Evolutionary conservation across 2,329 filamentous ascomycete species (phyloP).

Genomic region (Septoria linicola): DNA sequence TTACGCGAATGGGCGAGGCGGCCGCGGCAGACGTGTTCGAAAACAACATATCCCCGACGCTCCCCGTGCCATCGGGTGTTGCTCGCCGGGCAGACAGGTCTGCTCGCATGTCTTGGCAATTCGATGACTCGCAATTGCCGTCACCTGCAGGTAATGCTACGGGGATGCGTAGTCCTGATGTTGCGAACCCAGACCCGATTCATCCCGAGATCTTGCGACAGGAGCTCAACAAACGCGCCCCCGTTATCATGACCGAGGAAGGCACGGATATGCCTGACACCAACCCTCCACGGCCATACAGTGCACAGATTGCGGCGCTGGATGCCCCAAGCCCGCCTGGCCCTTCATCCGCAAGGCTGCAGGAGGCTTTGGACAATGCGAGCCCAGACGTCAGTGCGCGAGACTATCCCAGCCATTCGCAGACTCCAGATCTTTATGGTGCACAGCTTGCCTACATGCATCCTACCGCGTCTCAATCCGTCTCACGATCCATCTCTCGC

Average conservation of each 20-base stretch:
- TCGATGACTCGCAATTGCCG: not conserved
- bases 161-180: slow-evolving; percentile 11
- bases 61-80: slow-evolving; percentile 5
- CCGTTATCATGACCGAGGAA: not conserved
- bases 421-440: slow-evolving; percentile 6
- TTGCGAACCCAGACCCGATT: slow-evolving; percentile 5
- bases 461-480: not conserved
- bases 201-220: slow-evolving; percentile 3
- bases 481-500: slow-evolving; percentile 3
- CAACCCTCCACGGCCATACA: slow-evolving; percentile 6
- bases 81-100: slow-evolving; percentile 1
- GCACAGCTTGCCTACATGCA: slow-evolving; percentile 8
- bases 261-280: slow-evolving; percentile 15
- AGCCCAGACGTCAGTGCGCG: slow-evolving; percentile 4
- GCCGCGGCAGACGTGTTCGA: slow-evolving; percentile 12
- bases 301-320: slow-evolving; percentile 14
- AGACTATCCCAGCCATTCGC: slow-evolving; percentile 1
- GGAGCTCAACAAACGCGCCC: slow-evolving; percentile 4
- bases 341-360: slow-evolving; percentile 4
- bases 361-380: slow-evolving; percentile 4
- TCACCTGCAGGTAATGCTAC: slow-evolving; percentile 14
- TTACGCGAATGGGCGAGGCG: slow-evolving; percentile 6
- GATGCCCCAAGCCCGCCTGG: slow-evolving; percentile 8
- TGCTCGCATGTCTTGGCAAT: not conserved
- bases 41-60: not conserved